Base-by-base conservation (phyloP, 1,284 basidiomycete genomes). In the Ceratobasidium sp. region DNA sequence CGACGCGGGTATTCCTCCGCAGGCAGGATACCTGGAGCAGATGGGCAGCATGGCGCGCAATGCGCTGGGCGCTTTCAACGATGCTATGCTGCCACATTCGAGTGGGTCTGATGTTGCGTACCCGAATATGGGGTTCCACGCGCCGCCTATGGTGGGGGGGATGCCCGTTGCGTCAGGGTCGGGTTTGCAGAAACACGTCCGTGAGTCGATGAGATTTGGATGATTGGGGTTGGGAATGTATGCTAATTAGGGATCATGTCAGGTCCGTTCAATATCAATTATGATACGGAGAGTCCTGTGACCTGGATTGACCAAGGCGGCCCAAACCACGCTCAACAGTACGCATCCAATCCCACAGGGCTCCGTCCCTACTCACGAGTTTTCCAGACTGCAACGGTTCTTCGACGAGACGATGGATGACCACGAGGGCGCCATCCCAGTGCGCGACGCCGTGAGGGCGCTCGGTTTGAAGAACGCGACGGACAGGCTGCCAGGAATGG, bases 261-360 rank as follows among this genome's bases (percentile, higher is more conserved):
- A 29, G 80, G 80, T 11, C 82, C 81, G 4, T 88, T 88, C 75
- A 77, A 75, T 24, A 78, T 88, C 7, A 84, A 85, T 73, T 87
- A 87, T 75, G 86, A 88, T 79, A 29, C 78, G n/a, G 82, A 86
- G 19, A 84, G 85, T 0, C 85, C 85, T 4, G 11, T 86, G 3
- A 82, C 82, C 24, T 75, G 80, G 1, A 84, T 87, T 41, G 87
- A 88, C 76, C 67, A 84, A 36, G 86, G 86, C 41, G 87, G 87
- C 1, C 79, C 83, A 0, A 86, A 87, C 76, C 87, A 87, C 76
- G 80, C 82, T 69, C 80, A 84, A 79, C 84, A 80, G 86, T 86
- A 59, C 1, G 76, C 41, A 17, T 76, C 59, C 41, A 19, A 27
- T 74, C 4, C 1, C 29, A 47, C 9, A 9, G 54, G 9, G 24